Base-by-base conservation (phyloP, 2,329 filamentous ascomycete genomes). In the Fonsecaea monophora region DNA sequence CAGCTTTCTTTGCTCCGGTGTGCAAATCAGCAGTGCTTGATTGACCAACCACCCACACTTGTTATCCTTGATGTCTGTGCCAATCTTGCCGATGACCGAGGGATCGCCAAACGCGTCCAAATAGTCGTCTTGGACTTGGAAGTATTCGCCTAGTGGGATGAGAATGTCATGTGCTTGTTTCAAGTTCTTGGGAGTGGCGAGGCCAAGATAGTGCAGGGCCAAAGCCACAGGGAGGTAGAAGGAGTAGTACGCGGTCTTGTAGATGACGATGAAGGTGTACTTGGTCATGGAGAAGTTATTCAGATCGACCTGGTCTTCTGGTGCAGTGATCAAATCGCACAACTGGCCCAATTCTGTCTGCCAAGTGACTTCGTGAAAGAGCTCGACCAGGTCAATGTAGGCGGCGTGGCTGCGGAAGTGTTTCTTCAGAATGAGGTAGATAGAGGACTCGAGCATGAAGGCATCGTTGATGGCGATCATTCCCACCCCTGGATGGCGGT, bases 21-120 rank as follows among this genome's bases (percentile, higher is more conserved):
- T 94, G 71, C 87, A 91, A 69, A 90, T 86, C 78, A 89, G 86
- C 67, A 99, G 85, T 55, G 95, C 95, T 82, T 97, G 90, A 86
- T 99, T 99, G 81, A 99, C 87, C 67, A 99, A 84, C 95, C 95
- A 99, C 50, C 92, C 96, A 86, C 95, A 99, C 87, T 99, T 99
- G 87, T 99, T 99, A 83, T 99, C 95, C 85, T 94, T 90, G 80
- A 99, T 99, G 77, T 99, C 95, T 68, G 95, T 99, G 72, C 95
- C 95, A 72, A 98, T 97, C 88, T 99, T 99, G 80, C 95, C 95
- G 78, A 99, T 95, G 76, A 93, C 87, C 75, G 92, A 88, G 45
- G 95, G 93, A 74, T 94, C 89, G 74, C 94, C 95, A 77, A 95
- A 99, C 83, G 96, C 96, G 85, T 99, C 95, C 61, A 99, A 91